Percentiles rank a stretch among this genome's conserved stretches.
phyloP scores from a whole-genome alignment of 208 protist genomes.

The Blechomonas ayalai region DNA sequence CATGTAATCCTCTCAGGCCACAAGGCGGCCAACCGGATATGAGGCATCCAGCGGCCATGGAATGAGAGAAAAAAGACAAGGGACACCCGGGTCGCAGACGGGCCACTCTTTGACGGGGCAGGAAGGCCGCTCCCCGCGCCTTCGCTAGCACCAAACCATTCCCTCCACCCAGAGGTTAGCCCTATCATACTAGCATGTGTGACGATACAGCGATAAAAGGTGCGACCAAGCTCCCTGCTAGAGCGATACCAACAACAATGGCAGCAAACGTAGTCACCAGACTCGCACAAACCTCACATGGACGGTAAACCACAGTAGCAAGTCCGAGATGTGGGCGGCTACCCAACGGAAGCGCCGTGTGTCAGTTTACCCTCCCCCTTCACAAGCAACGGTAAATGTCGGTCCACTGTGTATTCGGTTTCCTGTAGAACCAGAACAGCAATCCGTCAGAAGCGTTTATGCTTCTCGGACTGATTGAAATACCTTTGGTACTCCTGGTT shows the following conservation, averaged over 20 bases:
- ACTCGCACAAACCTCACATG: neutral
- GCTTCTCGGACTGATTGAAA: slow-evolving; percentile 62
- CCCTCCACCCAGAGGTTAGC: no score
- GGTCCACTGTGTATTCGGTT: neutral
- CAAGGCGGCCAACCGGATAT: no score
- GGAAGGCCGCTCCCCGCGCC: slow-evolving; percentile 2
- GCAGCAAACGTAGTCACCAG: neutral
- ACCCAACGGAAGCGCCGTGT: neutral
- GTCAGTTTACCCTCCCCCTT: neutral
- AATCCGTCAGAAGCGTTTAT: slow-evolving; percentile 39
- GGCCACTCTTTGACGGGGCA: slow-evolving; percentile 12
- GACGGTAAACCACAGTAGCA: neutral
- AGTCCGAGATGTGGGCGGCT: neutral
- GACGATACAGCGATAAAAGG: no score
- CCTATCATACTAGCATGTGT: no score
- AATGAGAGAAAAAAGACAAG: no score
- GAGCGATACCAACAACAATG: no score
- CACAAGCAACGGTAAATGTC: neutral
- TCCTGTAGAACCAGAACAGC: neutral
- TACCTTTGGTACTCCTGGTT: slow-evolving; percentile 42
- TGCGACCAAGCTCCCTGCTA: no score
- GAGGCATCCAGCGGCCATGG: no score
- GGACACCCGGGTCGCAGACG: no score
- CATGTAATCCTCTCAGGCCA: no score
- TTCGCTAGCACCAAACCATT: slow-evolving; percentile 1